These are phyloP conservation scores for Cercospora zeae-maydis DNA, from an alignment of 2,329 filamentous ascomycete species.

Conservation along the genomic window DNA sequence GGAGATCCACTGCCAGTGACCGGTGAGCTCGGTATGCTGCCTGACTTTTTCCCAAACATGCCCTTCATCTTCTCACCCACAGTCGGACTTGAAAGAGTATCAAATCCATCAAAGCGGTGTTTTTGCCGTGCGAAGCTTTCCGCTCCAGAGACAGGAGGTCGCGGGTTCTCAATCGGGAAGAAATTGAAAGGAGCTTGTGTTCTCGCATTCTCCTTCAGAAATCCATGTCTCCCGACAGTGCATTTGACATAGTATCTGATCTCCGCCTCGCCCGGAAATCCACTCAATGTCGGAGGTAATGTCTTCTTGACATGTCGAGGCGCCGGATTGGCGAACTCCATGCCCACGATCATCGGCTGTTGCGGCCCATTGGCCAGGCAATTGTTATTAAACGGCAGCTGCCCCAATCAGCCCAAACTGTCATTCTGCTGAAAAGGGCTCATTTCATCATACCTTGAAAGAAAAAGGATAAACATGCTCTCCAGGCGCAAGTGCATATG, in stretches of 20 bases:
- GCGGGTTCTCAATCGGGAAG: slow-evolving; percentile 85
- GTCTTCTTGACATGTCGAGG: slow-evolving; percentile 74
- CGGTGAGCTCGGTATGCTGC: slow-evolving; percentile 20
- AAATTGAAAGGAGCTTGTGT: slow-evolving; percentile 68
- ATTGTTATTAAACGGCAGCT: slow-evolving; percentile 66
- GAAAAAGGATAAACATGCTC: slow-evolving; percentile 73
- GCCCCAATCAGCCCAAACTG: slow-evolving; percentile 34
- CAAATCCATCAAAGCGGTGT: slow-evolving; percentile 53
- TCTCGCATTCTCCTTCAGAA: slow-evolving; percentile 88
- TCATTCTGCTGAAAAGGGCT: not conserved
- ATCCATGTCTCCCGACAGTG: slow-evolving; percentile 82
- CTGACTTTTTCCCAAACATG: slow-evolving; percentile 51
- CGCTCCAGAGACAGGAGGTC: slow-evolving; percentile 62
- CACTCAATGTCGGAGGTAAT: slow-evolving; percentile 82
- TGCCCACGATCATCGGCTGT: slow-evolving; percentile 43
- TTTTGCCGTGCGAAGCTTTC: slow-evolving; percentile 80
- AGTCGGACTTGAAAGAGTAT: slow-evolving; percentile 9
- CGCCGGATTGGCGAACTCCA: slow-evolving; percentile 47
- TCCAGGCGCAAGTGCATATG: slow-evolving; percentile 63
- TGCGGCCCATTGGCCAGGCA: slow-evolving; percentile 50
- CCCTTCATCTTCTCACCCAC: slow-evolving; percentile 53
- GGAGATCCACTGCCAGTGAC: slow-evolving; percentile 39
- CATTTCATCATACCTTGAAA: slow-evolving; percentile 58
- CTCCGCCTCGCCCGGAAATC: slow-evolving; percentile 81
- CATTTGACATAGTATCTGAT: slow-evolving; percentile 93